A percentile compares a stretch with the other conserved stretches of the same genome.
Conservation (phyloP, 768 basidiomycete species). For the Phylloporus rhodoxanthus region DNA sequence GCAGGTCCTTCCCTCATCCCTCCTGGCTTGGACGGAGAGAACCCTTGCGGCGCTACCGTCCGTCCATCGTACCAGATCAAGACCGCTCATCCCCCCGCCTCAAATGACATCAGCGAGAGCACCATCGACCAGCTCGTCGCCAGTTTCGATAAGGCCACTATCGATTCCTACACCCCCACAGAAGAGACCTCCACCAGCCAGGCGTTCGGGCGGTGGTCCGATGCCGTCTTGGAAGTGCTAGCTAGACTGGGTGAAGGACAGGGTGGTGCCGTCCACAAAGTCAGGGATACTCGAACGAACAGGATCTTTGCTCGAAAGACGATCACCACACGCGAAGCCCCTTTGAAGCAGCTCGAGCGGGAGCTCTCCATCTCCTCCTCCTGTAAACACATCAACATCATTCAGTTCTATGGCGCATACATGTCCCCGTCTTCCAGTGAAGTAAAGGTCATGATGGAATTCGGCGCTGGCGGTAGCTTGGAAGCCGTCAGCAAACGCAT, state of each 20-base stretch:
- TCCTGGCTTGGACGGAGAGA: conserved; percentile 31
- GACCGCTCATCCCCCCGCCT: conserved; percentile 27
- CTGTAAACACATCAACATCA: conserved; percentile 81
- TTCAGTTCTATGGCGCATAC: conserved; percentile 89
- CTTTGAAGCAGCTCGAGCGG: conserved; percentile 85
- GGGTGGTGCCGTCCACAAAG: conserved; percentile 94
- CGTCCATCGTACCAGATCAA: conserved; percentile 35
- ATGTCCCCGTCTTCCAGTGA: conserved; percentile 83
- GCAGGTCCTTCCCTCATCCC: conserved; percentile 30
- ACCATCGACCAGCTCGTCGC: conserved; percentile 36
- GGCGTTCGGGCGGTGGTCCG: conserved; percentile 46
- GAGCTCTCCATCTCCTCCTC: conserved; percentile 88
- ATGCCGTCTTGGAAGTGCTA: conserved; percentile 70
- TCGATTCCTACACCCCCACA: conserved; percentile 31
- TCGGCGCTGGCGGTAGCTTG: conserved; percentile 79
- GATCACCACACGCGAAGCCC: conserved; percentile 85
- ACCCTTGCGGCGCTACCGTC: conserved; percentile 38
- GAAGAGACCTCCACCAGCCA: conserved; percentile 31
- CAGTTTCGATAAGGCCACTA: conserved; percentile 24
- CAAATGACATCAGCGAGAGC: conserved; percentile 25
- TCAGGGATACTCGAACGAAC: conserved; percentile 74
- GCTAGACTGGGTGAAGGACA: conserved; percentile 87
- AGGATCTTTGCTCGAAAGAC: conserved; percentile 91
- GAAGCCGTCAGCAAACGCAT: conserved; percentile 85
- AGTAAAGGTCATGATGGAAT: conserved; percentile 95